These are phyloP conservation scores for Chrysopogon serrulatus DNA, from an alignment of 176 grass and related monocot species.

Conservation along the genomic window DNA sequence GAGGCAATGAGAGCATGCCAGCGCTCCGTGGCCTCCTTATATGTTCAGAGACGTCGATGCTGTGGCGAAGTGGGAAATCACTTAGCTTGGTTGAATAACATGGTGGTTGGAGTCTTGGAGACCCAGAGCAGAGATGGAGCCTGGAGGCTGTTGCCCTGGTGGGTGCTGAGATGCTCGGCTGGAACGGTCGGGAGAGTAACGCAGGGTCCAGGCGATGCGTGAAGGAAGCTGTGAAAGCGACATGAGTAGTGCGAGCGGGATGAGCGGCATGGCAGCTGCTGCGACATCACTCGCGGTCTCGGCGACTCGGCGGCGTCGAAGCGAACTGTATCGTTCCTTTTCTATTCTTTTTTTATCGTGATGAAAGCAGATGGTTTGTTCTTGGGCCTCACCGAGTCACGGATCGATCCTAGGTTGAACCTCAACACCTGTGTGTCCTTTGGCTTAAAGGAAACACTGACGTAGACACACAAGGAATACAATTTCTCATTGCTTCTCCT, in stretches of 20 bases:
- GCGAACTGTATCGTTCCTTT: neutral
- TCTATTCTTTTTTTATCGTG: neutral
- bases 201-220: slow-evolving; percentile 37
- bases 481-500: neutral
- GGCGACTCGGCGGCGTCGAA: neutral
- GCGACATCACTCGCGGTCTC: no score
- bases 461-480: neutral
- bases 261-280: neutral
- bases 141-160: no score
- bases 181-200: slow-evolving; percentile 17
- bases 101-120: slow-evolving; percentile 17
- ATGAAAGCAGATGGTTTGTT: neutral
- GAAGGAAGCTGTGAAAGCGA: slow-evolving; percentile 54
- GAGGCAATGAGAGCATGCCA: neutral
- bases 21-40: neutral
- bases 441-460: slow-evolving; percentile 15
- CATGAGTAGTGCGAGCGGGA: neutral
- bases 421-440: neutral
- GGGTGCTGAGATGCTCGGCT: neutral
- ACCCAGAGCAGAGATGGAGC: neutral
- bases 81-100: neutral
- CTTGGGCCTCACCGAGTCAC: neutral
- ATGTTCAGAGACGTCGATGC: neutral
- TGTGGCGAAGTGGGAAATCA: neutral
- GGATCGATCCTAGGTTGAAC: neutral